A percentile compares a stretch with the other conserved stretches of the same genome.
These are phyloP conservation scores for Mycena latifolia DNA, from an alignment of 768 basidiomycete genomes.

Conservation along the genomic window DNA sequence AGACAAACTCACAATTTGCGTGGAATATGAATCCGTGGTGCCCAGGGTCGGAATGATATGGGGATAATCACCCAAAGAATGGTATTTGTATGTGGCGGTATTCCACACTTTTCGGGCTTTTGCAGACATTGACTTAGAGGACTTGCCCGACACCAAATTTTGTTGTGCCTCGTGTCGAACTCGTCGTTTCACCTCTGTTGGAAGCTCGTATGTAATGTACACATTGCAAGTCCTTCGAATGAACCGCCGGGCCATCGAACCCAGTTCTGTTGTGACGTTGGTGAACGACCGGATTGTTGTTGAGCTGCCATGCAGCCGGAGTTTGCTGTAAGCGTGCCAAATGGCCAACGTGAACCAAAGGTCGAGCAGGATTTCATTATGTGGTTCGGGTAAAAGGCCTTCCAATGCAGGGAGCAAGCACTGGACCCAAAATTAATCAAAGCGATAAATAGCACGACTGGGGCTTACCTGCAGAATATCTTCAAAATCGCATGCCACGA, in stretches of 20 bases:
- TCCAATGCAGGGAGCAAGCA: constrained; percentile 32
- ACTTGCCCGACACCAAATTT: background rate
- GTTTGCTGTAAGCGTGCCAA: constrained; percentile 55
- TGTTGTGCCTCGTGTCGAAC: background rate
- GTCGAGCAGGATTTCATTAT: constrained; percentile 42
- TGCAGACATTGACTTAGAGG: background rate
- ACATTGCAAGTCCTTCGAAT: background rate
- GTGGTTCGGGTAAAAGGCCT: too few relatives aligned
- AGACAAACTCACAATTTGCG: constrained; percentile 37
- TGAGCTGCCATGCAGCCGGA: constrained; percentile 45
- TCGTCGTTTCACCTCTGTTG: background rate
- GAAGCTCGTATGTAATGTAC: background rate
- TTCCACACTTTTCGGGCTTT: constrained; percentile 26
- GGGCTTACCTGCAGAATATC: constrained; percentile 55
- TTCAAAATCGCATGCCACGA: constrained; percentile 55
- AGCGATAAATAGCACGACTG: background rate
- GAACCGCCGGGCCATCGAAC: background rate
- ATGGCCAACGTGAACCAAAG: constrained; percentile 46
- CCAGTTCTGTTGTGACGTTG: background rate
- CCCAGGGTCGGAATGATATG: constrained; percentile 34
- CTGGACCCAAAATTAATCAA: constrained; percentile 18
- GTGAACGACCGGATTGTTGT: background rate
- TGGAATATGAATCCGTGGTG: too few relatives aligned
- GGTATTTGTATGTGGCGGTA: constrained; percentile 39
- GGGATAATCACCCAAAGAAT: constrained; percentile 40